phyloP scores from a whole-genome alignment of 129 eudicot species.

The Helichrysum umbraculigerum region DNA sequence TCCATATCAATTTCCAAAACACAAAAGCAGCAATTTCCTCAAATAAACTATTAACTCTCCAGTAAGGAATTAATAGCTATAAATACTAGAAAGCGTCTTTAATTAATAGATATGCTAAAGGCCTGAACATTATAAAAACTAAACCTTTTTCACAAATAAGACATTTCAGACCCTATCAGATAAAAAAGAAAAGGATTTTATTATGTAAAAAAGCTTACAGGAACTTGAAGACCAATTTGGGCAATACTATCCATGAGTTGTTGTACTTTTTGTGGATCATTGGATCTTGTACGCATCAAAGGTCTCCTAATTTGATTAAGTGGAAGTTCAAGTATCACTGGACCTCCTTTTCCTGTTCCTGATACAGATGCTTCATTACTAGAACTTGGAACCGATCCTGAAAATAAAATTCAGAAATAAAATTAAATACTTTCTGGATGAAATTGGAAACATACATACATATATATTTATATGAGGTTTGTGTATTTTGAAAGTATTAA shows the following conservation, averaged over 20 bases:
- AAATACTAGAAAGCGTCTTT: not conserved
- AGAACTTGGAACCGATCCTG: constrained; percentile 61
- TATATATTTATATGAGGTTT: not conserved
- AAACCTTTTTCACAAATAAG: not conserved
- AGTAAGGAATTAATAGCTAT: too few species aligned
- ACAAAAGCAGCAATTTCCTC: not conserved
- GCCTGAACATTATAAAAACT: not conserved
- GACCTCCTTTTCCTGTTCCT: constrained; percentile 62
- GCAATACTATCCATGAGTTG: constrained; percentile 91
- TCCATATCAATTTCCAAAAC: not conserved
- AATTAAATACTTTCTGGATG: not conserved
- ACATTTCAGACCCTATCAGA: not conserved
- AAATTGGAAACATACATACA: constrained; percentile 2
- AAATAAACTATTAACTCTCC: not conserved
- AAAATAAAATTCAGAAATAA: not conserved
- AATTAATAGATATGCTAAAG: not conserved
- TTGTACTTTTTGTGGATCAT: constrained; percentile 77
- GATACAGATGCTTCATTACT: constrained; percentile 33
- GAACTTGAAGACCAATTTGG: constrained; percentile 97
- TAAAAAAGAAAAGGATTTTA: too few species aligned
- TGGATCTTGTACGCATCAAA: constrained; percentile 87
- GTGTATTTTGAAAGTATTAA: constrained; percentile 22
- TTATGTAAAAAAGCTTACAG: constrained; percentile 47
- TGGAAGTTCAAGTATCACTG: constrained; percentile 72
- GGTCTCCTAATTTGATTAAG: constrained; percentile 86